Percentiles rank a stretch among this genome's conserved stretches.
Conservation (phyloP, 768 basidiomycete species). For the Suillus cothurnatus region DNA sequence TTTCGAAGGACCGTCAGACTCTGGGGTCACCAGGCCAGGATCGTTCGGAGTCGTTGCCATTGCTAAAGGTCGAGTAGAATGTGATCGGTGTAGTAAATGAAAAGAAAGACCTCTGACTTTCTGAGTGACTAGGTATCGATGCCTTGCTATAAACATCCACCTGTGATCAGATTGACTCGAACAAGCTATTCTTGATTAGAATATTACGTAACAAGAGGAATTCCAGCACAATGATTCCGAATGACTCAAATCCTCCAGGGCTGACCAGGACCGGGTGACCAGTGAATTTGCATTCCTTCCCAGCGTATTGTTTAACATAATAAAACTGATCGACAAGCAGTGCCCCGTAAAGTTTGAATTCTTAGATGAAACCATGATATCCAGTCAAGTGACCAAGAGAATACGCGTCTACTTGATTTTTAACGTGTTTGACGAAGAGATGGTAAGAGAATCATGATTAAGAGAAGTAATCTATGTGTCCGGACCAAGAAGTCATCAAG, state of each 20-base stretch:
- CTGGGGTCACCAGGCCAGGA: neutral
- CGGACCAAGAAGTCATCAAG: slow-evolving; percentile 5
- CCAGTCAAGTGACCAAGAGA: neutral
- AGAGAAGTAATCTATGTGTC: slow-evolving; percentile 3
- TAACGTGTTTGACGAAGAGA: neutral
- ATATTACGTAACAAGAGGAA: slow-evolving; percentile 13
- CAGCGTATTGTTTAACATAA: neutral
- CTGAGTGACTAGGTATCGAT: slow-evolving; percentile 21
- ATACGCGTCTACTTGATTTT: neutral
- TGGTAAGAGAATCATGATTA: slow-evolving; percentile 1
- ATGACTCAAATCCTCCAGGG: neutral
- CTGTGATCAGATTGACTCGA: slow-evolving; percentile 16
- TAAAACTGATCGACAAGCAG: neutral
- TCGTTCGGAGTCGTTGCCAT: slow-evolving; percentile 8
- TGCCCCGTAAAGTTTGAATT: neutral
- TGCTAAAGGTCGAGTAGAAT: slow-evolving; percentile 1
- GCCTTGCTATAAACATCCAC: slow-evolving; percentile 21
- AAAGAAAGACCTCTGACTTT: slow-evolving; percentile 7
- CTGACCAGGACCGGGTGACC: neutral
- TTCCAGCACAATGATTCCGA: neutral
- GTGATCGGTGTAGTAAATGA: neutral
- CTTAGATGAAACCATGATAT: neutral
- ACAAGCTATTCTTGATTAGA: slow-evolving; percentile 1
- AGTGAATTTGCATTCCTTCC: neutral
- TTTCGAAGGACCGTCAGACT: slow-evolving; percentile 34